These are phyloP conservation scores for Calcarisporium arbuscula DNA, from an alignment of 2,329 filamentous ascomycete species.

Conservation along the genomic window DNA sequence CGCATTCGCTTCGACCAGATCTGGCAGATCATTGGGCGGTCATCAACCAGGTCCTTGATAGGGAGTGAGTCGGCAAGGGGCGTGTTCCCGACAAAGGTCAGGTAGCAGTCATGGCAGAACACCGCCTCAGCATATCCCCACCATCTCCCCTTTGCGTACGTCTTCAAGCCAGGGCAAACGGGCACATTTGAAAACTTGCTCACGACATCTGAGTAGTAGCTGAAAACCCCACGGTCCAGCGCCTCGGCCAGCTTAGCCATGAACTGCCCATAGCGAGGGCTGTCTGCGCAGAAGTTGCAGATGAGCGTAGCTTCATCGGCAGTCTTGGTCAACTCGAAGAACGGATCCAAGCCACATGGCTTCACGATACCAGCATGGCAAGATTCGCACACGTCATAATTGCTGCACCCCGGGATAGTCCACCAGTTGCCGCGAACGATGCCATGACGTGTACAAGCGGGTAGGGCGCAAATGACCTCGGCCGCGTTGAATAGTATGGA, in stretches of 20 bases:
- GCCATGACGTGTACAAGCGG: constrained; percentile 20
- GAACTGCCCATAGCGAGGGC: constrained; percentile 18
- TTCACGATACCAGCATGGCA: constrained; percentile 24
- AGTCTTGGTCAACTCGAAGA: constrained; percentile 20
- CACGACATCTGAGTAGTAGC: constrained; percentile 20
- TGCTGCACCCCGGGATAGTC: constrained; percentile 17
- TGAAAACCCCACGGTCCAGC: constrained; percentile 25
- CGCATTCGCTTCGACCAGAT: constrained; percentile 34
- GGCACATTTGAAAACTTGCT: constrained; percentile 20
- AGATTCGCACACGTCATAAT: constrained; percentile 24
- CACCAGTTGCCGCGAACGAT: constrained; percentile 27
- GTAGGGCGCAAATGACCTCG: constrained; percentile 13
- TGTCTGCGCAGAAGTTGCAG: constrained; percentile 23
- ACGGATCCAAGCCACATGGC: constrained; percentile 17
- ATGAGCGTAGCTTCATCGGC: constrained; percentile 14
- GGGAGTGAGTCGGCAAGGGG: constrained; percentile 17
- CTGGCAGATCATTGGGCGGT: constrained; percentile 24
- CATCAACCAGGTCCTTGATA: constrained; percentile 17
- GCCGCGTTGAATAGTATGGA: constrained; percentile 20
- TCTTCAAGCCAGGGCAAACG: constrained; percentile 21
- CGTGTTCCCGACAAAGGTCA: constrained; percentile 22
- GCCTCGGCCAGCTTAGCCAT: constrained; percentile 21
- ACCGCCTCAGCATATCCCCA: constrained; percentile 27
- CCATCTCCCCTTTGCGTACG: constrained; percentile 21
- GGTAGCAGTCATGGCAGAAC: constrained; percentile 28